Percentiles rank a stretch among this genome's conserved stretches.
Conservation (phyloP, 1,284 basidiomycete species). For the Cystobasidium pallidum region DNA sequence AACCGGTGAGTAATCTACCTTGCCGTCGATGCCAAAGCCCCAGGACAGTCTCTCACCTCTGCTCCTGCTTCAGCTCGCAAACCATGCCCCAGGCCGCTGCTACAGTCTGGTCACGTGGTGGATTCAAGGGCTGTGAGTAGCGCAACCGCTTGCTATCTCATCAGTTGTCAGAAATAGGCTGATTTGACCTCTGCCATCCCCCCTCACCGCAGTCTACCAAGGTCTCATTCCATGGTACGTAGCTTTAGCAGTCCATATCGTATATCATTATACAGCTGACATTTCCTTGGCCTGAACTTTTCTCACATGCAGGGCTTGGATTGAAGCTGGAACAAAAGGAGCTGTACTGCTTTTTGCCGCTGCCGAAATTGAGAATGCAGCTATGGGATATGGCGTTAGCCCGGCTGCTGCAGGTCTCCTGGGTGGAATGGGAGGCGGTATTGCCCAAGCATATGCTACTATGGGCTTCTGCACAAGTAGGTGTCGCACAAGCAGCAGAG, state of each 20-base stretch:
- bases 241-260: background rate
- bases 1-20: constrained; percentile 73
- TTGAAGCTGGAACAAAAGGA: constrained; percentile 98
- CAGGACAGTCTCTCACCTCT: constrained; percentile 64
- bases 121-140: constrained; percentile 68
- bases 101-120: constrained; percentile 90
- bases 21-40: no score
- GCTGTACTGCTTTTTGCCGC: constrained; percentile 95
- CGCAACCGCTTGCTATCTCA: background rate
- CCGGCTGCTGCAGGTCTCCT: constrained; percentile 83
- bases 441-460: constrained; percentile 97
- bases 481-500: background rate
- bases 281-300: background rate
- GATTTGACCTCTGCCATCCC: constrained; percentile 7
- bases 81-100: constrained; percentile 83
- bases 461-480: constrained; percentile 58
- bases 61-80: constrained; percentile 87
- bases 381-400: constrained; percentile 67
- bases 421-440: constrained; percentile 96
- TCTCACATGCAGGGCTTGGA: constrained; percentile 78
- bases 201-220: constrained; percentile 71
- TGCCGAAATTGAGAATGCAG: constrained; percentile 83
- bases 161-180: background rate
- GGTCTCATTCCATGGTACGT: constrained; percentile 92
- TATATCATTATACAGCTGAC: background rate